These are phyloP conservation scores for Aureobasidium sp. DNA, from an alignment of 2,329 filamentous ascomycete genomes.

Conservation along the genomic window DNA sequence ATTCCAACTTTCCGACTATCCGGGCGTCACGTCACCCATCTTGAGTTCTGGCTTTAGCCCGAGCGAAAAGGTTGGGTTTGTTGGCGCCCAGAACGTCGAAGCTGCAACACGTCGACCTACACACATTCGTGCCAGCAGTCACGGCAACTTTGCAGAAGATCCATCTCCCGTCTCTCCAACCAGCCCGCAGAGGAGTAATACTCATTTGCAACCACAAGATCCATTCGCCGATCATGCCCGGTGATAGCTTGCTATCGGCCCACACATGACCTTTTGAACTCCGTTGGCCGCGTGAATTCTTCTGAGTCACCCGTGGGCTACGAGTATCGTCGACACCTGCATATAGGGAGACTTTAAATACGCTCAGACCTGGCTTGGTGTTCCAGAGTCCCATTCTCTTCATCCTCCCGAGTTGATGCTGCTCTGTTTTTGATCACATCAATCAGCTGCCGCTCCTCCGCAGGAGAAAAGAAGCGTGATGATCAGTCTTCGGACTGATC, in stretches of 20 bases:
- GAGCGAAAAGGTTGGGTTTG: slow-evolving; percentile 38
- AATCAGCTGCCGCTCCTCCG: slow-evolving; percentile 29
- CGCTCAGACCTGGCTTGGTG: slow-evolving; percentile 28
- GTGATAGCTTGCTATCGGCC: slow-evolving; percentile 32
- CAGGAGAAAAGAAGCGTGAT: slow-evolving; percentile 32
- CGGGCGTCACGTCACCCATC: slow-evolving; percentile 25
- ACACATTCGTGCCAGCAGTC: slow-evolving; percentile 39
- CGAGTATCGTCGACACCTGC: slow-evolving; percentile 23
- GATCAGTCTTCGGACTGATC: slow-evolving; percentile 28
- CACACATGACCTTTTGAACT: slow-evolving; percentile 40
- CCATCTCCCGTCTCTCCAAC: slow-evolving; percentile 36
- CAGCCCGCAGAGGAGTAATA: slow-evolving; percentile 25
- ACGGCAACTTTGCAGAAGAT: slow-evolving; percentile 36
- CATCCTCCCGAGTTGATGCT: slow-evolving; percentile 15
- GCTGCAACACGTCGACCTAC: slow-evolving; percentile 36
- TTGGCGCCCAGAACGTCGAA: slow-evolving; percentile 37
- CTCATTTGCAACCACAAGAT: slow-evolving; percentile 26
- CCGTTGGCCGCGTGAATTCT: slow-evolving; percentile 28
- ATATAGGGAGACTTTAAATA: slow-evolving; percentile 29
- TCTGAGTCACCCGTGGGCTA: slow-evolving; percentile 34
- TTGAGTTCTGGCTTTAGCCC: slow-evolving; percentile 24
- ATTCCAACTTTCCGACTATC: slow-evolving; percentile 36
- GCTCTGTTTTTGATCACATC: slow-evolving; percentile 5
- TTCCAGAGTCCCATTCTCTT: slow-evolving; percentile 18
- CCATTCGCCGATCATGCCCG: slow-evolving; percentile 36